Conservation (phyloP, 2,329 filamentous ascomycete genomes). For the Paraphoma chrysanthemicola region DNA sequence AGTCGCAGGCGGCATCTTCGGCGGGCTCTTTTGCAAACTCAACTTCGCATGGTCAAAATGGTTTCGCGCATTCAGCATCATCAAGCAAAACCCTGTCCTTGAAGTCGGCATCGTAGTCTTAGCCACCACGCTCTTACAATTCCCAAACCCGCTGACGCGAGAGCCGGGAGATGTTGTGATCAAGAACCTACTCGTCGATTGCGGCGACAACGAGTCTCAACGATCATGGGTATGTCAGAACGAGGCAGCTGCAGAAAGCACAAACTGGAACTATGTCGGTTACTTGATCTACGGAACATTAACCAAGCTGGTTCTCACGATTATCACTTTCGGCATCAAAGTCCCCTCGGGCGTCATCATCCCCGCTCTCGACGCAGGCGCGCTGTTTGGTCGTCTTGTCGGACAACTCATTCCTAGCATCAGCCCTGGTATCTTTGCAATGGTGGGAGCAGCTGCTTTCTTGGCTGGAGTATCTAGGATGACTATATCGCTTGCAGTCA, state of each 20-base stretch:
- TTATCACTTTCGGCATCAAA: slow-evolving; percentile 66
- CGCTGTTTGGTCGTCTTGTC: slow-evolving; percentile 64
- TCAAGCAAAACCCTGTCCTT: slow-evolving; percentile 63
- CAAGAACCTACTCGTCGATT: slow-evolving; percentile 65
- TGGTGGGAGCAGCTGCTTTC: slow-evolving; percentile 66
- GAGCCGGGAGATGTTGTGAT: slow-evolving; percentile 64
- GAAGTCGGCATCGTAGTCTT: slow-evolving; percentile 63
- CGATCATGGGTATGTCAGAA: slow-evolving; percentile 60
- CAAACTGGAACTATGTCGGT: slow-evolving; percentile 54
- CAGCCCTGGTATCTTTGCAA: slow-evolving; percentile 65
- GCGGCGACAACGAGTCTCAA: slow-evolving; percentile 44
- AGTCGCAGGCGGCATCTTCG: slow-evolving; percentile 64
- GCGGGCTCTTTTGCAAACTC: slow-evolving; percentile 64
- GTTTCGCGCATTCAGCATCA: slow-evolving; percentile 60
- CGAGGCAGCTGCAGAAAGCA: slow-evolving; percentile 44
- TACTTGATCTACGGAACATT: slow-evolving; percentile 62
- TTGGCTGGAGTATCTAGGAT: slow-evolving; percentile 65
- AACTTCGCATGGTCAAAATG: slow-evolving; percentile 65
- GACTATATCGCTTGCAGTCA: slow-evolving; percentile 65
- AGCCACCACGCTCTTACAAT: slow-evolving; percentile 62
- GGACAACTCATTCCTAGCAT: slow-evolving; percentile 55
- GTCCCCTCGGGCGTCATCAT: slow-evolving; percentile 68
- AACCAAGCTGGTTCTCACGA: slow-evolving; percentile 63
- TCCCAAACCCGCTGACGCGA: slow-evolving; percentile 62
- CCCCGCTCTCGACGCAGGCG: slow-evolving; percentile 64